Percentiles rank a stretch among this genome's conserved stretches.
Evolutionary conservation across 805 yeast genomes (phyloP).

Genomic region (Myxozyma kluyveri): DNA sequence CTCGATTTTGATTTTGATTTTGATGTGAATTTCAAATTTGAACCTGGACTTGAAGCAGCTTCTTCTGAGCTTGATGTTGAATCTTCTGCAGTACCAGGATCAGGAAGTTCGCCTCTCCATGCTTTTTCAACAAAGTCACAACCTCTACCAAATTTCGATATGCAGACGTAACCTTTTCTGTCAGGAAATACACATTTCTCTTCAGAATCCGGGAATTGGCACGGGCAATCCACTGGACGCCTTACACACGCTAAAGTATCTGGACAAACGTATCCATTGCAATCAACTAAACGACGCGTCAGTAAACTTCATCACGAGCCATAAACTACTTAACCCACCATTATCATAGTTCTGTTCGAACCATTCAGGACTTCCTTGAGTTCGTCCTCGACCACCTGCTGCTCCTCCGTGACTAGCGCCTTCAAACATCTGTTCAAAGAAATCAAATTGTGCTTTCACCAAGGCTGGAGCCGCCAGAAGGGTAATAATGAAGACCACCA

Average conservation of each 20-base stretch:
- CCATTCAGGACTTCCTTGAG: slow-evolving; percentile 27
- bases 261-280: slow-evolving; percentile 72
- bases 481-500: not conserved
- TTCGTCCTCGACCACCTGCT: slow-evolving; percentile 6
- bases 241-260: slow-evolving; percentile 79
- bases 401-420: slow-evolving; percentile 6
- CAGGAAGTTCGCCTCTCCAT: slow-evolving; percentile 50
- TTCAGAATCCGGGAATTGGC: slow-evolving; percentile 84
- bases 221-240: slow-evolving; percentile 72
- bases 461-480: slow-evolving; percentile 17
- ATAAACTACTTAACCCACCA: slow-evolving; percentile 6
- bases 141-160: slow-evolving; percentile 68
- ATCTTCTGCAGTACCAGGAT: not conserved
- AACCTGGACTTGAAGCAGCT: too few relatives aligned
- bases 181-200: slow-evolving; percentile 75
- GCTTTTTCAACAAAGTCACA: slow-evolving; percentile 84
- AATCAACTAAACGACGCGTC: slow-evolving; percentile 39
- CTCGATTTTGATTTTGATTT: too few relatives aligned
- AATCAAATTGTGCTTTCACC: slow-evolving; percentile 26
- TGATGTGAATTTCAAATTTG: too few relatives aligned
- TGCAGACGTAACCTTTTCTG: slow-evolving; percentile 65
- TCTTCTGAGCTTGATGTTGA: not conserved
- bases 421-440: slow-evolving; percentile 30
- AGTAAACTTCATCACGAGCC: not conserved
- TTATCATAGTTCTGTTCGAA: slow-evolving; percentile 21